A percentile compares a stretch with the other conserved stretches of the same genome.
phyloP scores from a whole-genome alignment of 225 moss, liverwort and hornwort species.

The Polytrichum commune region DNA sequence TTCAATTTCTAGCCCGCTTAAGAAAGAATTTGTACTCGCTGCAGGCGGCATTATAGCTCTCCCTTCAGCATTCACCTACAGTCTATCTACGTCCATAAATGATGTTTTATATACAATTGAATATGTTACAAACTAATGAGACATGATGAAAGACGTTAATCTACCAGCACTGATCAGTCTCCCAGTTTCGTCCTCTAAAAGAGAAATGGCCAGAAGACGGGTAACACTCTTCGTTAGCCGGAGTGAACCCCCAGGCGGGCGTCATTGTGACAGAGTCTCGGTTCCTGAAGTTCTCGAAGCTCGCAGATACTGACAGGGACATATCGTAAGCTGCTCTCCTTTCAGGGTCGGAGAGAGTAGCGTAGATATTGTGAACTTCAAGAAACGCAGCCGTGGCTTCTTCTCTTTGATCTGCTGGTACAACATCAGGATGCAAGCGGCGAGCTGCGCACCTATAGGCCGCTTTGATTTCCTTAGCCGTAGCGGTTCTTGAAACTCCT shows the following conservation, averaged over 20 bases:
- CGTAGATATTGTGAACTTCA: slow-evolving; percentile 59
- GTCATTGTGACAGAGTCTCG: neutral
- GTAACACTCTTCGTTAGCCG: slow-evolving; percentile 2
- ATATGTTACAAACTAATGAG: too few relatives aligned
- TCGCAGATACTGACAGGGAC: slow-evolving; percentile 23
- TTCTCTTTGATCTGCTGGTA: slow-evolving; percentile 47
- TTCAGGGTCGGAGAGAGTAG: slow-evolving; percentile 57
- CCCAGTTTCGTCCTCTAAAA: slow-evolving; percentile 40
- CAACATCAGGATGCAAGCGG: slow-evolving; percentile 75
- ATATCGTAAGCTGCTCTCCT: slow-evolving; percentile 60
- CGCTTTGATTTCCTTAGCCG: slow-evolving; percentile 71
- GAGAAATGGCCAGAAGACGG: slow-evolving; percentile 10
- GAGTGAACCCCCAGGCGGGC: slow-evolving; percentile 9
- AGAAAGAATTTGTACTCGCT: neutral
- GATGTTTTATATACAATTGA: neutral
- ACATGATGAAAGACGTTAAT: neutral
- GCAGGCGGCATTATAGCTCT: slow-evolving; percentile 9
- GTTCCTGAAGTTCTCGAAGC: slow-evolving; percentile 15
- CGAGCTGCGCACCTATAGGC: slow-evolving; percentile 69
- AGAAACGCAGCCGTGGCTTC: slow-evolving; percentile 62
- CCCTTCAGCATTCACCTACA: neutral
- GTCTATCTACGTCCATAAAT: neutral
- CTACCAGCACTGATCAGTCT: slow-evolving; percentile 48
- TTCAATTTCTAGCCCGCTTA: neutral
- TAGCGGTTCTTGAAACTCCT: slow-evolving; percentile 55